A percentile compares a stretch with the other conserved stretches of the same genome.
Conservation (phyloP, 768 basidiomycete genomes). For the Psilocybe cubensis region DNA sequence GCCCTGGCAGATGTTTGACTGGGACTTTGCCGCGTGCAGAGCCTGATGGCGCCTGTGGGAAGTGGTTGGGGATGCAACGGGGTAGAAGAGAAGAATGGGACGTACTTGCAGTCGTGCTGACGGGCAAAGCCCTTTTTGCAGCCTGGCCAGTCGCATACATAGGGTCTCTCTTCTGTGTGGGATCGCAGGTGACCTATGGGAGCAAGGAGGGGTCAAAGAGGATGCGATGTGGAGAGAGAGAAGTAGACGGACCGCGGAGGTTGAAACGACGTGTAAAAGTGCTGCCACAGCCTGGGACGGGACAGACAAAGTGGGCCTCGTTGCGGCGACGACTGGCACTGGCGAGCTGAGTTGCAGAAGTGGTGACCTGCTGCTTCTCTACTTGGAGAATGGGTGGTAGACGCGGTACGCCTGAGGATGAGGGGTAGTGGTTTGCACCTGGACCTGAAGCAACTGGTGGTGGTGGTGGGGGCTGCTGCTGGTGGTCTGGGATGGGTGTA, state of each 20-base stretch:
- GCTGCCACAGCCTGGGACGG: constrained; percentile 93
- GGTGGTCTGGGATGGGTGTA: background rate
- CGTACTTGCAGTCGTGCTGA: constrained; percentile 96
- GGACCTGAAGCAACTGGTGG: constrained; percentile 36
- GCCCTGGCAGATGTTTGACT: constrained; percentile 85
- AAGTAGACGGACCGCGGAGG: constrained; percentile 60
- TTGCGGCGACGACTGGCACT: constrained; percentile 89
- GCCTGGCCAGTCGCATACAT: constrained; percentile 91
- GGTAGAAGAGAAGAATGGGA: constrained; percentile 22
- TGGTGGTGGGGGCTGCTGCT: background rate
- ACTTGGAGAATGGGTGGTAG: constrained; percentile 88
- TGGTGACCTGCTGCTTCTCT: constrained; percentile 94
- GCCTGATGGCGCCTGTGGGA: constrained; percentile 81
- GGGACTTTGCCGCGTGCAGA: constrained; percentile 81
- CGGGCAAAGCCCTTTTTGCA: constrained; percentile 95
- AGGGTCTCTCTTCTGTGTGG: constrained; percentile 94
- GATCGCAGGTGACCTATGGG: constrained; percentile 85
- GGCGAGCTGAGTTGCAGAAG: constrained; percentile 90
- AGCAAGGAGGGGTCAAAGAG: constrained; percentile 8
- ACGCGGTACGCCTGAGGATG: constrained; percentile 52
- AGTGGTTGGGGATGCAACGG: constrained; percentile 6
- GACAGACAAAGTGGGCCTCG: constrained; percentile 91
- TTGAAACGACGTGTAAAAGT: constrained; percentile 97
- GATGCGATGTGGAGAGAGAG: constrained; percentile 5
- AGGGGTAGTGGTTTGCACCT: constrained; percentile 60